A percentile compares a stretch with the other conserved stretches of the same genome.
Conservation (phyloP, 148 eudicot genomes). For the Tetragonia tetragonoides region DNA sequence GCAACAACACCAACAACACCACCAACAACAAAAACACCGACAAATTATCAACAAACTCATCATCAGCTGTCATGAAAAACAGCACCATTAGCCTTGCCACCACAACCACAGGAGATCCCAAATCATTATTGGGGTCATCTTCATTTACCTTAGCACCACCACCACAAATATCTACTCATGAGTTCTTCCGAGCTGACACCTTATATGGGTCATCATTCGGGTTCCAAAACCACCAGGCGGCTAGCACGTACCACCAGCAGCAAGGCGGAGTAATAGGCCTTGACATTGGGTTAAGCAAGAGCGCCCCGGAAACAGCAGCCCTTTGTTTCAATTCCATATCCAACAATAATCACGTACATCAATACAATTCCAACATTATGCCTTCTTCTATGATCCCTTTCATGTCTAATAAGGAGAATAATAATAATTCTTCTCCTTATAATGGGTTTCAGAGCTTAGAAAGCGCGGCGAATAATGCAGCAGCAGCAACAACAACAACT, state of each 20-base stretch:
- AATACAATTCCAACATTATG: conserved; percentile 26
- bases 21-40: conserved; percentile 19
- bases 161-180: conserved; percentile 33
- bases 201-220: conserved; percentile 31
- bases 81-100: neutral
- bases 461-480: neutral
- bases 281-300: conserved; percentile 12
- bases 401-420: conserved; percentile 25
- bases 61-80: neutral
- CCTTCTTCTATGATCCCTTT: conserved; percentile 34
- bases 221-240: conserved; percentile 14
- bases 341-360: conserved; percentile 14
- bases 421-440: neutral
- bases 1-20: conserved; percentile 18
- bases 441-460: conserved; percentile 7
- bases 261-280: neutral
- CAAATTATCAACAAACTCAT: conserved; percentile 16
- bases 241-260: too few species aligned
- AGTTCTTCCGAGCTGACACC: conserved; percentile 32
- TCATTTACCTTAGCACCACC: conserved; percentile 24
- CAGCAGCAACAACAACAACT: conserved; percentile 13
- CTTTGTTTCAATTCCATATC: conserved; percentile 34
- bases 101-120: neutral
- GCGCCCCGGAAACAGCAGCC: conserved; percentile 21
- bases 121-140: neutral